These are phyloP conservation scores for Fraxinus nigra DNA, from an alignment of 305 asterid genomes.

Conservation along the genomic window DNA sequence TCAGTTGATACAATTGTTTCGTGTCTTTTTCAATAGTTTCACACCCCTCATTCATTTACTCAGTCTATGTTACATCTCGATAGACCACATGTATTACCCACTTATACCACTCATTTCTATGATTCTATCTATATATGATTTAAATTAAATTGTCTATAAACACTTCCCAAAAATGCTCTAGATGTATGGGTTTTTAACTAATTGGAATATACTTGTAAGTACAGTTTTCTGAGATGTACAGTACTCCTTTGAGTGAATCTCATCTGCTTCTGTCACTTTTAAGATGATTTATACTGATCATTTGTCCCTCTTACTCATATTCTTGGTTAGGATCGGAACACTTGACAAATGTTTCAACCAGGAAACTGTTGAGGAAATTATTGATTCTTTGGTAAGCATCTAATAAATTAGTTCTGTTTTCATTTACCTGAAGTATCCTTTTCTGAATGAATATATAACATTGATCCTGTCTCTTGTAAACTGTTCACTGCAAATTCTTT, in stretches of 20 bases:
- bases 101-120: neutral
- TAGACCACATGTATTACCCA: neutral
- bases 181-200: neutral
- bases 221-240: conserved; percentile 1
- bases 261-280: neutral
- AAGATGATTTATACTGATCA: conserved; percentile 25
- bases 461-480: neutral
- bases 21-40: neutral
- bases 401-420: neutral
- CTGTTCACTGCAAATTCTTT: neutral
- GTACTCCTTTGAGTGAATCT: conserved; percentile 2
- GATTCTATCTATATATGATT: neutral
- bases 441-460: neutral
- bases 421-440: conserved; percentile 1
- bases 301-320: conserved; percentile 11
- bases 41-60: neutral
- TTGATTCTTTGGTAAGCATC: conserved; percentile 74
- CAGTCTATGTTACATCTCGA: neutral
- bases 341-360: conserved; percentile 88
- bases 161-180: neutral
- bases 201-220: neutral
- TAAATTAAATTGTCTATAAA: neutral
- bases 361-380: conserved; percentile 88
- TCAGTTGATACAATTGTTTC: neutral
- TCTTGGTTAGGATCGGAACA: conserved; percentile 57